Base-by-base conservation (phyloP, 768 basidiomycete genomes). In the Trametes punicea region DNA sequence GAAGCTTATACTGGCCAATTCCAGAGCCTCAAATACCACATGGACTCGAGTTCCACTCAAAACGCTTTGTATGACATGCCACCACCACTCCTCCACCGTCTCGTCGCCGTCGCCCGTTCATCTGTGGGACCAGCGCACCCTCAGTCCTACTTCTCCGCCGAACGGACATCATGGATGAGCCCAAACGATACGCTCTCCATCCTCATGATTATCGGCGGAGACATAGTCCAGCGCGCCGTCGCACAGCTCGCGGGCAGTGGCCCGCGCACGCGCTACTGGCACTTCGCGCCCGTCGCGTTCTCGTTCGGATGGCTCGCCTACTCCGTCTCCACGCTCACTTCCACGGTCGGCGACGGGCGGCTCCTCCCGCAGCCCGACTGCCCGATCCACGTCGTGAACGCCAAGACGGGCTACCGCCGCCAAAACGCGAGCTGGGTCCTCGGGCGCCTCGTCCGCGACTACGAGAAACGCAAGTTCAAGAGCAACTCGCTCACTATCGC, bases 251-350 rank as follows among this genome's bases (percentile, higher is more conserved):
- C 63, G 16, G 64, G 65, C 3, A 55, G 62, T 30, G 63, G 61
- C 4, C 55, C 60, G 7, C 20, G 21, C 42, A 44, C 21, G 4
- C 42, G 11, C 18, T 26, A 44, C 42, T 34, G 51, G 31, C 48
- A 41, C 54, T 57, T 68, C 54, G 53, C 59, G 21, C 71, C 71
- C 8, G 66, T 70, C 34, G 67, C 69, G 15, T 70, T 71, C 57
- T 68, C 65, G 7, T 72, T 72, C 55, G 70, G 71, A 18, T 71
- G 67, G 70, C 67, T 71, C 21, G 65, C 67, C 11, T 73, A 71
- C 40, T 63, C 68, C 4, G 56, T 73, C 55, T 57, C 51, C 36
- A 63, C 65, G 33, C 54, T 71, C 40, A 55, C 67, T 9, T 56
- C 61, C 30, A 56, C 59, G 2, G 50, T 67, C 31, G 69, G 70